phyloP scores from a whole-genome alignment of 257 asterid species.

The Solanum appendiculatum region DNA sequence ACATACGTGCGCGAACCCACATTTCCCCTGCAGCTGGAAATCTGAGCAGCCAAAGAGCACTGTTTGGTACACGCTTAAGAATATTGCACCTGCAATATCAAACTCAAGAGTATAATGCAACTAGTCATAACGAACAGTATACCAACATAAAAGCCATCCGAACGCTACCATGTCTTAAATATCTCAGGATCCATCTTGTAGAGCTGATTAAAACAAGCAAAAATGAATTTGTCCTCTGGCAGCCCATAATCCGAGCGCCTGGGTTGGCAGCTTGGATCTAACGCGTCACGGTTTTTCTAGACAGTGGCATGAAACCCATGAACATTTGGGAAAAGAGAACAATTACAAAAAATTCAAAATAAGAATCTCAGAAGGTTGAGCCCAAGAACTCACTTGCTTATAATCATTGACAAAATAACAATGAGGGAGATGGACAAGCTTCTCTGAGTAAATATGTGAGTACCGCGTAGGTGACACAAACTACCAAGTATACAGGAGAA shows the following conservation, averaged over 20 bases:
- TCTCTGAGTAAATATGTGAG: constrained; percentile 88
- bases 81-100: constrained; percentile 77
- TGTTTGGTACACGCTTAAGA: constrained; percentile 93
- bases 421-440: constrained; percentile 93
- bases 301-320: constrained; percentile 7
- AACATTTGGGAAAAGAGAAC: not conserved
- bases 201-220: constrained; percentile 98
- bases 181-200: constrained; percentile 99
- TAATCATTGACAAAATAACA: constrained; percentile 97
- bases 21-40: constrained; percentile 99
- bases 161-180: constrained; percentile 63
- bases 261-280: constrained; percentile 71
- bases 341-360: not conserved
- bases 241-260: constrained; percentile 90
- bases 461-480: constrained; percentile 82
- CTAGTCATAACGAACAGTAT: not conserved
- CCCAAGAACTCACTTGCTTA: constrained; percentile 78
- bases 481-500: constrained; percentile 70
- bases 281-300: constrained; percentile 87
- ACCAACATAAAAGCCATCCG: not conserved
- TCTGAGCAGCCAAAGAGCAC: constrained; percentile 95
- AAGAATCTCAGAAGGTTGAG: constrained; percentile 35
- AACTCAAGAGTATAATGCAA: not conserved
- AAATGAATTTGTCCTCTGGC: constrained; percentile 88
- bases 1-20: constrained; percentile 86